phyloP scores from a whole-genome alignment of 371 early-diverging fungal species.

The Syncephalastrum racemosum region DNA sequence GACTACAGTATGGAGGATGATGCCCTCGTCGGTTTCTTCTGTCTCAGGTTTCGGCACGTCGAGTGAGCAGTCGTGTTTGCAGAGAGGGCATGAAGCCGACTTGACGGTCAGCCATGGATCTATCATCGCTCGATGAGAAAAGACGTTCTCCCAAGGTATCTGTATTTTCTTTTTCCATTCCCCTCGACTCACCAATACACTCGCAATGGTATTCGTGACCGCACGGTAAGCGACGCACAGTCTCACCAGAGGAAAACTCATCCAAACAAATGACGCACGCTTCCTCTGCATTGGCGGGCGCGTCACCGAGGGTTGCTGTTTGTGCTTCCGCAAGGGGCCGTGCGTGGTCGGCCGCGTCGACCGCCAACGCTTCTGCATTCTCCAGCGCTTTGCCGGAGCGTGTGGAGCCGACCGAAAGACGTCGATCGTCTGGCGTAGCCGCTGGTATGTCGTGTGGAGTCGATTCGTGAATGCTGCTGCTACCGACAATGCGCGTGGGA shows the following conservation, averaged over 20 bases:
- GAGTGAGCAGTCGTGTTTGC: slow-evolving; percentile 53
- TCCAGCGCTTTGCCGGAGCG: slow-evolving; percentile 27
- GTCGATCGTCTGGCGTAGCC: too few relatives aligned
- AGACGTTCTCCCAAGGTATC: not conserved
- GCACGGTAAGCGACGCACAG: slow-evolving; percentile 70
- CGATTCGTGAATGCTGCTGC: slow-evolving; percentile 1
- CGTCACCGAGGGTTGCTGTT: slow-evolving; percentile 1
- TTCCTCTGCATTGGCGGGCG: slow-evolving; percentile 22
- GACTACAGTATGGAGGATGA: not conserved
- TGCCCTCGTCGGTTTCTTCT: slow-evolving; percentile 1
- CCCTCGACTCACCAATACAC: slow-evolving; percentile 72
- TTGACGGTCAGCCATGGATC: slow-evolving; percentile 59
- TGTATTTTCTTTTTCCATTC: not conserved
- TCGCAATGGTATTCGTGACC: slow-evolving; percentile 79
- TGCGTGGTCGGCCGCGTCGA: not conserved
- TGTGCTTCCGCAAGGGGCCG: not conserved
- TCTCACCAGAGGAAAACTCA: slow-evolving; percentile 64
- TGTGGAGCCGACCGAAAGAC: slow-evolving; percentile 19
- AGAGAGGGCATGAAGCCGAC: slow-evolving; percentile 54
- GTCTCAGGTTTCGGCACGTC: slow-evolving; percentile 18
- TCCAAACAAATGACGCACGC: slow-evolving; percentile 83
- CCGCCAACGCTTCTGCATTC: slow-evolving; percentile 29
- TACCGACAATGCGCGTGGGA: slow-evolving; percentile 40
- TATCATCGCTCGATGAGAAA: slow-evolving; percentile 11
- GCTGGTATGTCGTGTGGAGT: not conserved